A percentile compares a stretch with the other conserved stretches of the same genome.
These are phyloP conservation scores for Chimonanthus praecox DNA, from an alignment of 164 flowering plant species.

Conservation along the genomic window DNA sequence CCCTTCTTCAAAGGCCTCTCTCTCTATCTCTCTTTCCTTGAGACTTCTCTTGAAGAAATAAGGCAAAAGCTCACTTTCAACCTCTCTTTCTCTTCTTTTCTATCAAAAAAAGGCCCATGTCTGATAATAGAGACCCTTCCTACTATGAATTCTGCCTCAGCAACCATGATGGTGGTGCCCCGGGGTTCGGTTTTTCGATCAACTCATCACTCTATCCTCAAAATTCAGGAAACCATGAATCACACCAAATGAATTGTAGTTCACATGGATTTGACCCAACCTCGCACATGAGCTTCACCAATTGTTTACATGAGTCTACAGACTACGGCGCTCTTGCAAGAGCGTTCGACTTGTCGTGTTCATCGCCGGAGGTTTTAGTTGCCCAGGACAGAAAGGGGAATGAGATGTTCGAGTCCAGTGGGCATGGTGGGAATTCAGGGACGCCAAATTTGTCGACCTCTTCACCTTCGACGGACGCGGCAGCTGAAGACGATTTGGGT, in stretches of 20 bases:
- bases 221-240: neutral
- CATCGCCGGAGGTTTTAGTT: constrained; percentile 38
- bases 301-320: constrained; percentile 32
- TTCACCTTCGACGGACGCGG: constrained; percentile 54
- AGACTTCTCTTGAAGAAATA: neutral
- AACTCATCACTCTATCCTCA: constrained; percentile 1
- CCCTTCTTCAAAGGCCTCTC: too few relatives aligned
- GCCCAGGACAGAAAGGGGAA: constrained; percentile 17
- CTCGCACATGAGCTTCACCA: constrained; percentile 38
- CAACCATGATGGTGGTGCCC: constrained; percentile 3
- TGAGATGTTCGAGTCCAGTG: constrained; percentile 10
- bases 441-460: constrained; percentile 56
- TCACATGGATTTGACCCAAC: constrained; percentile 24
- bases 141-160: constrained; percentile 21
- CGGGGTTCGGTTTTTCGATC: constrained; percentile 1
- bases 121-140: constrained; percentile 28
- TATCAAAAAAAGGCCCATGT: constrained; percentile 16
- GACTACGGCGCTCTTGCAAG: constrained; percentile 30
- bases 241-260: constrained; percentile 1
- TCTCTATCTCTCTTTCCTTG: neutral
- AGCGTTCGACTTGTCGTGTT: constrained; percentile 41
- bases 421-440: constrained; percentile 20
- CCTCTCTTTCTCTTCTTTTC: constrained; percentile 13
- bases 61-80: constrained; percentile 7
- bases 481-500: constrained; percentile 31